Evolutionary conservation across 2,329 filamentous ascomycete genomes (phyloP), one percentile per base, ranked within the genome.

Genomic region (Colletotrichum somersetense): DNA sequence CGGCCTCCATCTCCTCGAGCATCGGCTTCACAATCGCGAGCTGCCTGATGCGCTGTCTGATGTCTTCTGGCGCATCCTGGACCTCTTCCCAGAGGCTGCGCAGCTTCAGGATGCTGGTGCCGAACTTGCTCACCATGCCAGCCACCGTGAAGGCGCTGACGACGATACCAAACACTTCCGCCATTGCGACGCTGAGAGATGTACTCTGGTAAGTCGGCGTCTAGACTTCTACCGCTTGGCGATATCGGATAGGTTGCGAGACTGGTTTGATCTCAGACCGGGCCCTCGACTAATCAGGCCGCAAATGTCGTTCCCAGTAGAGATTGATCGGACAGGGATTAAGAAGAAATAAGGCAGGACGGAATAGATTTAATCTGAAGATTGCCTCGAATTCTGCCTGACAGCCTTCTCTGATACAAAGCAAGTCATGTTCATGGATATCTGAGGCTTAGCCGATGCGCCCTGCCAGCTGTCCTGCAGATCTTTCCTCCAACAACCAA

Each of bases 71-170:
- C 10, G 58, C 55, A 2, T 74, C 66, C 11, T 67, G 35, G 5
- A 71, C 55, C 20, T 74, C 70, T n/a, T 62, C 44, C 63, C 65
- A 73, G 1, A 74, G 38, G 11, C 35, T n/a, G n/a, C 62, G 64
- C n/a, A 74, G 10, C 33, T 65, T 73, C 10, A 66, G 3, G 5
- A 59, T 20, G 33, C 62, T 62, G 26, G 52, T 20, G 20, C 66
- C 57, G 7, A 66, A 42, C 1, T 55, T 56, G 20, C 44, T 66
- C 3, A 44, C 57, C 10, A 73, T 48, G 50, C 63, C 66, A 23
- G 62, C 56, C 4, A 68, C 68, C 3, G 67, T 53, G 7, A 73
- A 5, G 18, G 67, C 63, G 67, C 71, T 67, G 33, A 53, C 52
- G 7, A 73, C 62, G 16, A 61, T 38, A 8, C 71, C 71, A 0